Conservation (phyloP, 257 asterid genomes). For the Anisodus tanguticus region DNA sequence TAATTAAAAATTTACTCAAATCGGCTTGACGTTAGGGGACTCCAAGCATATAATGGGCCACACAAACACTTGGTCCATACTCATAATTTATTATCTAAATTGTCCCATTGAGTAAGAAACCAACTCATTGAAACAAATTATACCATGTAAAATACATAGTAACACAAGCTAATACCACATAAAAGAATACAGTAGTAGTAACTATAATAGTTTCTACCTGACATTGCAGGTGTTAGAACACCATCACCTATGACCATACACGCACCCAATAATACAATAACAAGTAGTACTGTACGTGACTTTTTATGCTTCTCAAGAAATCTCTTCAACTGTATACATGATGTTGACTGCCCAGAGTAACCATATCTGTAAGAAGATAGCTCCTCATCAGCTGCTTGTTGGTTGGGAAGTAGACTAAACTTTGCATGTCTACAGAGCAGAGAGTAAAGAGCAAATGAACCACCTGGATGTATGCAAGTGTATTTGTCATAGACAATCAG, state of each 20-base stretch:
- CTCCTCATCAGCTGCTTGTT: constrained; percentile 48
- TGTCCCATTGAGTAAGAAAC: constrained; percentile 6
- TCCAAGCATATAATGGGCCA: constrained; percentile 16
- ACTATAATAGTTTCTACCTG: constrained; percentile 37
- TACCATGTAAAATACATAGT: not conserved
- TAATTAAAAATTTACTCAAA: constrained; percentile 24
- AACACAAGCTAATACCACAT: constrained; percentile 4
- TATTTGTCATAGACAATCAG: not conserved
- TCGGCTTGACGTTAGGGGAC: not conserved
- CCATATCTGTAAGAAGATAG: constrained; percentile 41
- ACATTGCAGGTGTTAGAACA: constrained; percentile 52
- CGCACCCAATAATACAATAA: constrained; percentile 50
- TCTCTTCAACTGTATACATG: constrained; percentile 34
- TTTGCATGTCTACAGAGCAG: constrained; percentile 55
- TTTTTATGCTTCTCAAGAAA: constrained; percentile 45
- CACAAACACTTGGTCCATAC: not conserved
- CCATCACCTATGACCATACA: constrained; percentile 58
- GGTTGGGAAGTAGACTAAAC: constrained; percentile 48
- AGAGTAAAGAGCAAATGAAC: constrained; percentile 54
- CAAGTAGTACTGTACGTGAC: constrained; percentile 38
- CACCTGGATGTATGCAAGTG: constrained; percentile 40
- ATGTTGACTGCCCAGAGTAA: constrained; percentile 34
- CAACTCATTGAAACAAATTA: not conserved
- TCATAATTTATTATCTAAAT: not conserved
- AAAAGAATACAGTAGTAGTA: not conserved